A percentile compares a stretch with the other conserved stretches of the same genome.
Conservation (phyloP, 192 early-diverging fungal species). For the Oehlia diaphana region DNA sequence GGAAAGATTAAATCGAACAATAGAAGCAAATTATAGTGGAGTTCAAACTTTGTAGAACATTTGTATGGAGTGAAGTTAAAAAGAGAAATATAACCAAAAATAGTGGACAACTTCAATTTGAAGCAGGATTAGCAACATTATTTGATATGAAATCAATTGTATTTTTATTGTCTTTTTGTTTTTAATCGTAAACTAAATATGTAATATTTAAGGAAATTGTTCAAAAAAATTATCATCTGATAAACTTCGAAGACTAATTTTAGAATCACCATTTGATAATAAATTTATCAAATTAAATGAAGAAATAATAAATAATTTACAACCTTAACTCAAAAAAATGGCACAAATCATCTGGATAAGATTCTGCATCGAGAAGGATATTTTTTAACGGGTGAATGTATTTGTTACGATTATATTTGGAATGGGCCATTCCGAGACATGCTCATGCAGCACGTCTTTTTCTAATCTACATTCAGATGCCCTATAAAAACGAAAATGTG, state of each 20-base stretch:
- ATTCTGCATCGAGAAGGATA: background rate
- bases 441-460: background rate
- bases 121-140: background rate
- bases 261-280: background rate
- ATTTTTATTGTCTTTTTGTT: background rate
- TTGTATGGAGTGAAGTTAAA: slow-evolving; percentile 11
- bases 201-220: background rate
- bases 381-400: background rate
- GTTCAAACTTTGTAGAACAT: slow-evolving; percentile 9
- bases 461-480: too few species aligned
- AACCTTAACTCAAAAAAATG: background rate
- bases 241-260: background rate
- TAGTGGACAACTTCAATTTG: background rate
- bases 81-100: background rate
- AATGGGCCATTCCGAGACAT: background rate
- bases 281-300: background rate
- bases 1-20: slow-evolving; percentile 6
- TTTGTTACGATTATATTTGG: background rate
- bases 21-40: background rate
- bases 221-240: slow-evolving; percentile 1
- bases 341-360: background rate
- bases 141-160: background rate
- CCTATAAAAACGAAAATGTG: too few species aligned
- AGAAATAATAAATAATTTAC: background rate
- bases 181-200: background rate